Conservation (phyloP, 2,329 filamentous ascomycete genomes). For the Ascochyta rabiei region DNA sequence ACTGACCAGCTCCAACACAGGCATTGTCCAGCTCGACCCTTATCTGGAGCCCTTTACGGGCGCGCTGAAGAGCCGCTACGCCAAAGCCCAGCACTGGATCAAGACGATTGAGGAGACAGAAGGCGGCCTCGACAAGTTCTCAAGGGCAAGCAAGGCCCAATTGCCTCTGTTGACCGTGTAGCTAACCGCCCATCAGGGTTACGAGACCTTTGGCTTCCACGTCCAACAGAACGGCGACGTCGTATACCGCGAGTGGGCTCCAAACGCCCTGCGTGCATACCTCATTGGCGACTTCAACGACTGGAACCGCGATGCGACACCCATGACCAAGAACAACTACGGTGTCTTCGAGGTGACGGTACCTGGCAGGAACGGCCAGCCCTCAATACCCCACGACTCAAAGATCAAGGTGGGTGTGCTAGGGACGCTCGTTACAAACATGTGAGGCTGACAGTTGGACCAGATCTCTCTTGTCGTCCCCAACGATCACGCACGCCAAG, state of each 20-base stretch:
- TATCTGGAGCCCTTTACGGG: constrained; percentile 87
- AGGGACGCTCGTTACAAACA: background rate
- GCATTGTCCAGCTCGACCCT: constrained; percentile 85
- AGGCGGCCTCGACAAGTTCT: constrained; percentile 91
- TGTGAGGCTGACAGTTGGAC: background rate
- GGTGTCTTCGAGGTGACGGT: constrained; percentile 86
- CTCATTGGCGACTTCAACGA: constrained; percentile 95
- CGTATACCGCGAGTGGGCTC: constrained; percentile 93
- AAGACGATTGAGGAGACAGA: constrained; percentile 80
- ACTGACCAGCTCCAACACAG: constrained; percentile 56
- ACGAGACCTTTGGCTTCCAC: constrained; percentile 85
- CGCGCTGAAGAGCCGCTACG: constrained; percentile 75
- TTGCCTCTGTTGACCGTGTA: background rate
- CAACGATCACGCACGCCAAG: constrained; percentile 74
- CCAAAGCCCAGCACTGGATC: constrained; percentile 85
- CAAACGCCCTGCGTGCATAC: constrained; percentile 82
- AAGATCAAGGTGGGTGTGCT: constrained; percentile 80
- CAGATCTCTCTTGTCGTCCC: constrained; percentile 85
- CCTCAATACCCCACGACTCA: constrained; percentile 87
- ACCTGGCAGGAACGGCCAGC: constrained; percentile 73
- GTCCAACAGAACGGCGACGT: constrained; percentile 83
- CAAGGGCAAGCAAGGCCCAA: constrained; percentile 62
- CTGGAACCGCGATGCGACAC: constrained; percentile 83
- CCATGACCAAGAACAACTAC: constrained; percentile 84
- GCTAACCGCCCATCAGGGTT: constrained; percentile 65